Evolutionary conservation across 495 filamentous ascomycete genomes (phyloP), one percentile per base, ranked within the genome.

Genomic region (Penicillium tannophilum): DNA sequence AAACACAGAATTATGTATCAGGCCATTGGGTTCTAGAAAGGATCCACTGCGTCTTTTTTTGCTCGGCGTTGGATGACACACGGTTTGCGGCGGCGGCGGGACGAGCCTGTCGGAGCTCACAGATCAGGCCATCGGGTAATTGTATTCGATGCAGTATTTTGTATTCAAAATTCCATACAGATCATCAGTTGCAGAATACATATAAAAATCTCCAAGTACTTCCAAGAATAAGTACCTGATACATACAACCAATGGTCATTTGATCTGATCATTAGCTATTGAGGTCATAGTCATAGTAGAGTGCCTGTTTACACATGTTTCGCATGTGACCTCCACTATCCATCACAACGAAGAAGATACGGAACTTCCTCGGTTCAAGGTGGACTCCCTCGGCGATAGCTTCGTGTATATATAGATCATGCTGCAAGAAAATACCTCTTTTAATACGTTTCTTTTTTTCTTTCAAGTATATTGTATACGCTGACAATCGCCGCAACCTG

Each of bases 41-140:
- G 59, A 54, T 61, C 66, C 63, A 66, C 63, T 68, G 63, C 66
- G 66, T 59, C 61, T 66, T 69, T 69, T 23, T 31, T 23, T 8
- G 26, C 36, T 65, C 65, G 65, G 65, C 61, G 55, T 64, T 69
- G 64, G 55, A 69, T 69, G 67, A 69, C 67, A 69, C 67, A 69
- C 59, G 35, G 30, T 36, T 56, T 55, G 16, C 33, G 19, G 31
- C 10, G 46, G 56, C 61, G 56, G 61, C 62, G 62, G 17, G 14
- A 17, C 20, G 39, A 39, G 56, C 63, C 63, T 66, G 63, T 68
- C 63, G 61, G 60, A 47, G 52, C 16, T 2, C 20, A 26, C 19
- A 45, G 19, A 49, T 39, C 45, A 28, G 45, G 14, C 44, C 45
- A 35, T 42, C 44, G 54, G 54, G 41, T 26, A 46, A 30, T 17